phyloP scores from a whole-genome alignment of 2,329 filamentous ascomycete genomes.

The Westerdykella aurantiaca region DNA sequence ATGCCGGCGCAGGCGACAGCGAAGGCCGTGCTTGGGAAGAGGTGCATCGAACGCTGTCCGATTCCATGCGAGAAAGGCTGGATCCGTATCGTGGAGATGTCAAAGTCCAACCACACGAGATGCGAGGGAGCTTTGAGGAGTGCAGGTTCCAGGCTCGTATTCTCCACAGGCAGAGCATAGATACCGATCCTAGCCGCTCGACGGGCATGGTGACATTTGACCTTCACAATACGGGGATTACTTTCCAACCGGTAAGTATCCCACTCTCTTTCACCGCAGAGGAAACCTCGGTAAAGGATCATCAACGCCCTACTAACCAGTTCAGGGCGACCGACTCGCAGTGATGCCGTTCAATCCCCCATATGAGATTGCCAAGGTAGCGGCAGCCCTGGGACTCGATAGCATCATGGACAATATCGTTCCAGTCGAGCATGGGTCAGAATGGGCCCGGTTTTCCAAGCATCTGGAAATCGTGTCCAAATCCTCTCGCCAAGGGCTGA shows the following conservation, averaged over 20 bases:
- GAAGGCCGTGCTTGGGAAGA: constrained; percentile 47
- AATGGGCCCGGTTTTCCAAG: constrained; percentile 45
- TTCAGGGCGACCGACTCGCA: constrained; percentile 43
- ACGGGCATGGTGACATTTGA: constrained; percentile 49
- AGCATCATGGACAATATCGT: constrained; percentile 40
- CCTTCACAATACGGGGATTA: constrained; percentile 48
- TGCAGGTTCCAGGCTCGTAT: constrained; percentile 47
- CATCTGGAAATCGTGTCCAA: constrained; percentile 41
- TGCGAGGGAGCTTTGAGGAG: constrained; percentile 52
- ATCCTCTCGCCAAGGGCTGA: constrained; percentile 25
- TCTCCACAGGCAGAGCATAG: constrained; percentile 42
- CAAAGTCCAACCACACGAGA: constrained; percentile 47
- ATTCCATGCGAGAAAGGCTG: constrained; percentile 50
- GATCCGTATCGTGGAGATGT: constrained; percentile 46
- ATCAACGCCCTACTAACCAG: too few species aligned
- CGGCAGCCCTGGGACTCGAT: constrained; percentile 46
- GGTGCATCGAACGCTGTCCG: constrained; percentile 47
- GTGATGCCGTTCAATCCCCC: constrained; percentile 52
- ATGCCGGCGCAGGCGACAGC: constrained; percentile 43
- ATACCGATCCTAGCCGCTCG: constrained; percentile 42
- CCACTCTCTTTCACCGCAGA: background rate
- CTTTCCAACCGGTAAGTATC: constrained; percentile 42
- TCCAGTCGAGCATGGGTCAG: constrained; percentile 29
- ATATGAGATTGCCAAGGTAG: constrained; percentile 50
- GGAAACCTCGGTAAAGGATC: background rate